A percentile compares a stretch with the other conserved stretches of the same genome.
These are phyloP conservation scores for Penicillium sp. DNA, from an alignment of 2,329 filamentous ascomycete species.

Conservation along the genomic window DNA sequence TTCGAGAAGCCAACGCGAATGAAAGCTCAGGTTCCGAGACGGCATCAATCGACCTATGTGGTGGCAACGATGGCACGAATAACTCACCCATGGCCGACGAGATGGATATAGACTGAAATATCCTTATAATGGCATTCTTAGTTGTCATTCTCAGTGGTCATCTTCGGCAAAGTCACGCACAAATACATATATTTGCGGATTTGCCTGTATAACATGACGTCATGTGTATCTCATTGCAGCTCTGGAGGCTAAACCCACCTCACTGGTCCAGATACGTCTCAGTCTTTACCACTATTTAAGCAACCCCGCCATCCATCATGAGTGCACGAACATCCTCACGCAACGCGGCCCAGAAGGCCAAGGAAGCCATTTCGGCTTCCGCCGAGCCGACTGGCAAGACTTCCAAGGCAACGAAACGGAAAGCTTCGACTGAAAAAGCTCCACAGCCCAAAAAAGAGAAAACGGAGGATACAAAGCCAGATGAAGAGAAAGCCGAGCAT, in stretches of 20 bases:
- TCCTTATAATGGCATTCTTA: neutral
- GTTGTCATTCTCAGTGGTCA: neutral
- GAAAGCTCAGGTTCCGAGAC: conserved; percentile 22
- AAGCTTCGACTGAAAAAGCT: conserved; percentile 28
- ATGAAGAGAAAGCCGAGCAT: conserved; percentile 11
- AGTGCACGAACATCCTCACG: conserved; percentile 41
- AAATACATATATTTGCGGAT: neutral
- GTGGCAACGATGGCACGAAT: conserved; percentile 13
- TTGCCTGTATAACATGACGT: conserved; percentile 30
- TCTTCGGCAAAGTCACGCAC: neutral
- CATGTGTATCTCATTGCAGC: conserved; percentile 23
- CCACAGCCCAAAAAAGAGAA: conserved; percentile 41
- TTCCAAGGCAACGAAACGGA: conserved; percentile 40
- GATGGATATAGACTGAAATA: conserved; percentile 38
- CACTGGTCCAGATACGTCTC: neutral
- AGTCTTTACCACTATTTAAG: neutral
- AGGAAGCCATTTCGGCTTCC: conserved; percentile 38
- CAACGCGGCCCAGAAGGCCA: conserved; percentile 44
- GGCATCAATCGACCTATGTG: conserved; percentile 21
- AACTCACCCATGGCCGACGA: conserved; percentile 21
- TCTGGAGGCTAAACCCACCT: neutral
- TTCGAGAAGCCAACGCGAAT: conserved; percentile 18
- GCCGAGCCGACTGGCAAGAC: conserved; percentile 29
- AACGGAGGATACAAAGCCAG: conserved; percentile 26
- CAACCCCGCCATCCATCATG: conserved; percentile 20